Conservation (phyloP, 164 flowering plant genomes). For the Magnolia changhungtana region DNA sequence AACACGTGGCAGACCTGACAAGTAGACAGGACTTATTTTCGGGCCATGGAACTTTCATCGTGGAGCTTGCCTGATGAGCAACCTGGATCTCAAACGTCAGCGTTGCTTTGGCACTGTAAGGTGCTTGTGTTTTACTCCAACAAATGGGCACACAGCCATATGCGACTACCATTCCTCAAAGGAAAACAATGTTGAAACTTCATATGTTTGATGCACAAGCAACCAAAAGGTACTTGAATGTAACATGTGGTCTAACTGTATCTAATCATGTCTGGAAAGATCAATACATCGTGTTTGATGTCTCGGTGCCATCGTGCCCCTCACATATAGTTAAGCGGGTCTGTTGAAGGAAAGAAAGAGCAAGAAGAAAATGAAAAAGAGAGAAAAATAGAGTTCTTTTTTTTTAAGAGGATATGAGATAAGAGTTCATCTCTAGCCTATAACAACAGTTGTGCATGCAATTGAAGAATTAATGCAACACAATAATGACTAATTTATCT, state of each 20-base stretch:
- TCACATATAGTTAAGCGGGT: conserved; percentile 91
- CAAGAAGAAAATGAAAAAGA: not conserved
- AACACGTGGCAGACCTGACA: no score
- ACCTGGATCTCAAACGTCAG: not conserved
- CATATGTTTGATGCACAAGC: no score
- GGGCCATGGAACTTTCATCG: not conserved
- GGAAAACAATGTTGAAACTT: no score
- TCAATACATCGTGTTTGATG: conserved; percentile 7
- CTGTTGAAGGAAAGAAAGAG: conserved; percentile 23
- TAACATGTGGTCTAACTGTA: no score
- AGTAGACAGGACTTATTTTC: no score
- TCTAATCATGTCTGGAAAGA: no score
- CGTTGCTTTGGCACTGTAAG: not conserved
- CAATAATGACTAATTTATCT: no score
- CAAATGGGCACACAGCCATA: conserved; percentile 29
- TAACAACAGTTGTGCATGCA: no score
- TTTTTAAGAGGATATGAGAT: no score
- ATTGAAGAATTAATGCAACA: no score
- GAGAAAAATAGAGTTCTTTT: not conserved
- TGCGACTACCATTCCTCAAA: conserved; percentile 69
- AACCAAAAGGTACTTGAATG: no score
- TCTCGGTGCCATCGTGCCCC: conserved; percentile 93
- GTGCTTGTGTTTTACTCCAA: not conserved
- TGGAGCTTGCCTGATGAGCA: not conserved
- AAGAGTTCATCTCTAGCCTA: no score